Percentiles rank a stretch among this genome's conserved stretches.
phyloP scores from a whole-genome alignment of 2,329 filamentous ascomycete species.

The Ramularia endophylla region DNA sequence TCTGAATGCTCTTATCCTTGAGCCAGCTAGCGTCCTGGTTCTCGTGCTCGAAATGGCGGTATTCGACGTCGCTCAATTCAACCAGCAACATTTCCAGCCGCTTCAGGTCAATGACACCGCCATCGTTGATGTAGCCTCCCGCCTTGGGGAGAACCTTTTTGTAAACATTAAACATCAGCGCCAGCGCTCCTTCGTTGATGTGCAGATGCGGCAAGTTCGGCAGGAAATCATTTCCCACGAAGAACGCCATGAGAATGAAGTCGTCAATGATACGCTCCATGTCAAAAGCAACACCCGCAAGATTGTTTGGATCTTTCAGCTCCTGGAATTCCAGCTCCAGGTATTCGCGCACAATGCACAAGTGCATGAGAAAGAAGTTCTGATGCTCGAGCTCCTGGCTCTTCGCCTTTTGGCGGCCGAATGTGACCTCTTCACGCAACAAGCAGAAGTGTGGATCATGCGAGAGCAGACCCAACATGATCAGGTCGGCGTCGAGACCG shows the following conservation, averaged over 20 bases:
- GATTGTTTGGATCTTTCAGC: constrained; percentile 63
- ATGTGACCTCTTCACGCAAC: constrained; percentile 94
- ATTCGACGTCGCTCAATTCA: constrained; percentile 82
- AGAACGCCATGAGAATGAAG: constrained; percentile 99
- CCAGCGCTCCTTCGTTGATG: constrained; percentile 95
- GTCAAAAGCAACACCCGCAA: constrained; percentile 71
- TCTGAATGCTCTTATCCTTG: constrained; percentile 72
- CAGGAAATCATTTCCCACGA: constrained; percentile 98
- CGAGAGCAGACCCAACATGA: constrained; percentile 95
- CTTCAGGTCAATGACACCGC: constrained; percentile 82
- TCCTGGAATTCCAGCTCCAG: constrained; percentile 96
- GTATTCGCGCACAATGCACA: constrained; percentile 97
- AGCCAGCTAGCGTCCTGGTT: constrained; percentile 88
- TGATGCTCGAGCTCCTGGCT: constrained; percentile 97
- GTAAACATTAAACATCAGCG: constrained; percentile 96
- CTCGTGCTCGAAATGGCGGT: constrained; percentile 87
- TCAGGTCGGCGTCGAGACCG: constrained; percentile 92
- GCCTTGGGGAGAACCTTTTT: constrained; percentile 81
- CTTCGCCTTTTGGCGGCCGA: constrained; percentile 83
- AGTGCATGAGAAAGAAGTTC: constrained; percentile 95
- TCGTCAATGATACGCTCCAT: constrained; percentile 97
- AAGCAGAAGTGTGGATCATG: constrained; percentile 98
- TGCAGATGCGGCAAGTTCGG: constrained; percentile 93
- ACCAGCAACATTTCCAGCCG: constrained; percentile 72
- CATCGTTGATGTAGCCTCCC: constrained; percentile 94